A percentile compares a stretch with the other conserved stretches of the same genome.
These are phyloP conservation scores for Pulveroboletus ravenelii DNA, from an alignment of 768 basidiomycete species.

Conservation along the genomic window DNA sequence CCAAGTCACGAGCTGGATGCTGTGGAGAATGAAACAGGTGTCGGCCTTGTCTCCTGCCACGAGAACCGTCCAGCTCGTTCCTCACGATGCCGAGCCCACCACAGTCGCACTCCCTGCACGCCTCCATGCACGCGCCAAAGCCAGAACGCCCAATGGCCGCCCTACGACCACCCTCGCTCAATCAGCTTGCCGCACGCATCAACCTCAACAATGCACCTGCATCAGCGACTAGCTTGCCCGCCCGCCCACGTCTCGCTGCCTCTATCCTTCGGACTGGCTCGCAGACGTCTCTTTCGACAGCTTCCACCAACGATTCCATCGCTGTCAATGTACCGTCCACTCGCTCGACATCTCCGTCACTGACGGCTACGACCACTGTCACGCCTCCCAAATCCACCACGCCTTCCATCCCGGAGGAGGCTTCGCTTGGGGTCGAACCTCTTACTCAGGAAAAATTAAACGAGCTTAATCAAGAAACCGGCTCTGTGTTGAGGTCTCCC, in stretches of 20 bases:
- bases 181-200: constrained; percentile 79
- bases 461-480: constrained; percentile 55
- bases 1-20: background rate
- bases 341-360: constrained; percentile 60
- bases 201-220: constrained; percentile 36
- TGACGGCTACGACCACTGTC: constrained; percentile 44
- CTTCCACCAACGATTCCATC: constrained; percentile 51
- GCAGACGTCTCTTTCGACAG: constrained; percentile 48
- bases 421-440: constrained; percentile 34
- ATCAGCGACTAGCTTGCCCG: constrained; percentile 27
- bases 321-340: constrained; percentile 65
- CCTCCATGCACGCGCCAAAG: constrained; percentile 34
- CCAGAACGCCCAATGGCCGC: constrained; percentile 33
- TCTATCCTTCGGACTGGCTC: constrained; percentile 62
- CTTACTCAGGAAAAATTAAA: constrained; percentile 66
- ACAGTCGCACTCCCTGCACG: constrained; percentile 25
- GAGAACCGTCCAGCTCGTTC: constrained; percentile 3
- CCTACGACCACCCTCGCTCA: constrained; percentile 63
- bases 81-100: constrained; percentile 31
- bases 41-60: constrained; percentile 15
- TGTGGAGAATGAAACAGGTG: background rate
- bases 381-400: constrained; percentile 39
- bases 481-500: constrained; percentile 19
- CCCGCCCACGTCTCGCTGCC: constrained; percentile 70
- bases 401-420: constrained; percentile 35